Evolutionary conservation across 208 protist genomes (phyloP).

Genomic region (Leishmania gerbilli): DNA sequence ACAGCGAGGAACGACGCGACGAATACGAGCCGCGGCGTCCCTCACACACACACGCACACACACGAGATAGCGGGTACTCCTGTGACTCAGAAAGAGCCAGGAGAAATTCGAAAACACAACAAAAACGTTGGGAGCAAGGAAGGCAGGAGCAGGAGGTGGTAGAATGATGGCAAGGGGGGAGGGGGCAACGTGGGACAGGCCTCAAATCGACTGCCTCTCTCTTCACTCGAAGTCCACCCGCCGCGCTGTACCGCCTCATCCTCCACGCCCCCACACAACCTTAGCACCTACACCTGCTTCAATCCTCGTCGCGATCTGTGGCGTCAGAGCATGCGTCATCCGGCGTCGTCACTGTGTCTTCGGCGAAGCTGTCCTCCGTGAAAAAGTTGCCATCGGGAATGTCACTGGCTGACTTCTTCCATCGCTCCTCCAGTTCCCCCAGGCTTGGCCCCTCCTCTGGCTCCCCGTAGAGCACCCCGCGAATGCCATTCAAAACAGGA

Average conservation of each 20-base stretch:
- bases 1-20: not conserved
- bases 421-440: conserved; percentile 46
- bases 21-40: not conserved
- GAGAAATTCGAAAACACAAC: not conserved
- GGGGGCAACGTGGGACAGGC: not conserved
- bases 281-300: not conserved
- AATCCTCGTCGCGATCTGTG: conserved; percentile 14
- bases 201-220: not conserved
- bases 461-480: conserved; percentile 76
- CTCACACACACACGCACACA: not conserved
- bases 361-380: conserved; percentile 40
- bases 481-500: conserved; percentile 66
- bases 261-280: not conserved
- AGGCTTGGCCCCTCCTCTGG: conserved; percentile 58
- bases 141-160: not conserved
- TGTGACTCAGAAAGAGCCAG: too few relatives aligned
- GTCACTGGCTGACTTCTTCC: conserved; percentile 22
- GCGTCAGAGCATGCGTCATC: conserved; percentile 18
- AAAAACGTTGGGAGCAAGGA: not conserved
- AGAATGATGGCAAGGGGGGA: not conserved
- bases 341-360: conserved; percentile 30
- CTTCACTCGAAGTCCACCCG: not conserved
- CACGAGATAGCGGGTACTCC: too few relatives aligned
- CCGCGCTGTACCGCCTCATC: not conserved
- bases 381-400: conserved; percentile 14